A percentile compares a stretch with the other conserved stretches of the same genome.
Evolutionary conservation across 2,329 filamentous ascomycete genomes (phyloP).

Genomic region (Trichoderma sp.): DNA sequence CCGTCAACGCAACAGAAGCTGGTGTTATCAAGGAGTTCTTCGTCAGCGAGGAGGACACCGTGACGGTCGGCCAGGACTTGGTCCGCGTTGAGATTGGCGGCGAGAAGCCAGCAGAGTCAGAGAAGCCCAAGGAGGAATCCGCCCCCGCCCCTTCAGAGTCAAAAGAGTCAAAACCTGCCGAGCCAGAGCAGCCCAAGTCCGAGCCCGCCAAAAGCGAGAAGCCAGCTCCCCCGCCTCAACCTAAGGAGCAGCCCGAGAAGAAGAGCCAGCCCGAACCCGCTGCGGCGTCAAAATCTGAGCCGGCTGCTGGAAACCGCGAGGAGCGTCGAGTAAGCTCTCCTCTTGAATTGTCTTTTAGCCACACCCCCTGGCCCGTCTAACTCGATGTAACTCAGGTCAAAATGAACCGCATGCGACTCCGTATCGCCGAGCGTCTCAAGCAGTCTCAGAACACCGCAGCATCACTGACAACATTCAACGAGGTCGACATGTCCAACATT

Average conservation of each 20-base stretch:
- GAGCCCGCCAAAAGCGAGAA: conserved; percentile 34
- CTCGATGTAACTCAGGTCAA: conserved; percentile 64
- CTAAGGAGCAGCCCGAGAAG: conserved; percentile 24
- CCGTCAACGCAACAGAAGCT: conserved; percentile 88
- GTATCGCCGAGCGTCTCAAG: conserved; percentile 96
- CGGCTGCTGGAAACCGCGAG: conserved; percentile 66
- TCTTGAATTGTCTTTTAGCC: background rate
- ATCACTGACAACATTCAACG: conserved; percentile 96
- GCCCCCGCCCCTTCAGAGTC: background rate
- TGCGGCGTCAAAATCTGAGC: conserved; percentile 21
- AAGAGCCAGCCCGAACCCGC: conserved; percentile 27
- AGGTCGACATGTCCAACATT: conserved; percentile 96
- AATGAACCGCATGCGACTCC: conserved; percentile 99
- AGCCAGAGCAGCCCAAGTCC: conserved; percentile 4
- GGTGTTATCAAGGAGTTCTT: conserved; percentile 91
- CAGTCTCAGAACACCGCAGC: conserved; percentile 98
- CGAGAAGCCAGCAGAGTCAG: conserved; percentile 29
- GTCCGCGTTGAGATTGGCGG: conserved; percentile 76
- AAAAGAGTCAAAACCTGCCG: conserved; percentile 14
- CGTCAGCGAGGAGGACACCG: conserved; percentile 90
- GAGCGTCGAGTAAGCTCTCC: conserved; percentile 72
- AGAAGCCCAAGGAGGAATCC: conserved; percentile 10
- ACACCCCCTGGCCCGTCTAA: background rate
- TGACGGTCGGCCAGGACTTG: conserved; percentile 89
- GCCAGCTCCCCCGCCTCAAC: conserved; percentile 25